A percentile compares a stretch with the other conserved stretches of the same genome.
These are phyloP conservation scores for Claviceps humidiphila DNA, from an alignment of 2,329 filamentous ascomycete species.

Conservation along the genomic window DNA sequence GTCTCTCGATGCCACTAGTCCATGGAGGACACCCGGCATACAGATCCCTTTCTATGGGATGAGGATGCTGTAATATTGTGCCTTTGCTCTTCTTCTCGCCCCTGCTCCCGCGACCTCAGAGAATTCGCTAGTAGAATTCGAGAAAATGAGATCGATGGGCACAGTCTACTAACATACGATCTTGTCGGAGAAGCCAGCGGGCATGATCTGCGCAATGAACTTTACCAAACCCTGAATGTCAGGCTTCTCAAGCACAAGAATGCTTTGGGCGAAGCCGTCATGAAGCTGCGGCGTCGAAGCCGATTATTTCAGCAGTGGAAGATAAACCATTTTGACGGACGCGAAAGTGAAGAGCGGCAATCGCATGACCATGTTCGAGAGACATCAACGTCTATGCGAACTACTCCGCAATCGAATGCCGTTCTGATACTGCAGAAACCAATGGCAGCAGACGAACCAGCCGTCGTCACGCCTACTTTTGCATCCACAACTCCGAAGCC, in stretches of 20 bases:
- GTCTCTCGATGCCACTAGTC: constrained; percentile 3
- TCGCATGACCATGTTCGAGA: background rate
- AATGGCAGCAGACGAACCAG: background rate
- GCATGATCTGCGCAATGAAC: constrained; percentile 26
- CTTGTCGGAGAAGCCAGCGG: constrained; percentile 26
- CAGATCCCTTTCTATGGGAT: constrained; percentile 66
- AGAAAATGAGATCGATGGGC: constrained; percentile 52
- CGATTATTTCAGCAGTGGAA: constrained; percentile 28
- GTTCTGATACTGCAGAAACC: background rate
- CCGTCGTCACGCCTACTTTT: background rate
- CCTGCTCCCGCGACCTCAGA: constrained; percentile 35
- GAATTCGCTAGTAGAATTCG: constrained; percentile 41
- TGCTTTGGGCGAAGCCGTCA: constrained; percentile 44
- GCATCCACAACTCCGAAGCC: background rate
- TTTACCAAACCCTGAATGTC: constrained; percentile 42
- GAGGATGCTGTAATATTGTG: constrained; percentile 52
- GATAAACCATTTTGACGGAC: constrained; percentile 4
- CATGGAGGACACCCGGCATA: constrained; percentile 17
- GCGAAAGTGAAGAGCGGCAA: background rate
- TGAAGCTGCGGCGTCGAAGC: constrained; percentile 40
- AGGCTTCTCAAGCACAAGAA: constrained; percentile 43
- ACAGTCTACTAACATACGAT: constrained; percentile 44
- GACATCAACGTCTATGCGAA: background rate
- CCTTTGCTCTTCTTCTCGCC: constrained; percentile 42
- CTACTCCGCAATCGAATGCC: constrained; percentile 1